Evolutionary conservation across 2,329 filamentous ascomycete species (phyloP).

Genomic region (Coleophoma crateriformis): DNA sequence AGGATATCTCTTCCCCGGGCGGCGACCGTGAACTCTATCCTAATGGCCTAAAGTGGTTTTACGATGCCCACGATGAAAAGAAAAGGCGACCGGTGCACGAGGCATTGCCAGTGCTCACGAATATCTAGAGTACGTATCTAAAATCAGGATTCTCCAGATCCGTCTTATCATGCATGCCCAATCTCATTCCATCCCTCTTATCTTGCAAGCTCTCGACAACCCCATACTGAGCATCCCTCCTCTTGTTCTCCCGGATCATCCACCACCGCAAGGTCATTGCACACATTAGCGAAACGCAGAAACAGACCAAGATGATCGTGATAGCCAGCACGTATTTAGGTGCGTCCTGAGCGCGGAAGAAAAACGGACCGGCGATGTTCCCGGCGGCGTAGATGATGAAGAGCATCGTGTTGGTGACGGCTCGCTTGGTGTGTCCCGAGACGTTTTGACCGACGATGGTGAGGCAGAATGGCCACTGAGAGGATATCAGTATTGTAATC

Average conservation of each 20-base stretch:
- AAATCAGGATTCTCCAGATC: conserved; percentile 21
- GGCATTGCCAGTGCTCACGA: no score
- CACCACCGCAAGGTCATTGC: conserved; percentile 12
- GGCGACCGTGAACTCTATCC: no score
- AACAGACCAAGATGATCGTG: conserved; percentile 20
- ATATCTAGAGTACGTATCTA: not conserved
- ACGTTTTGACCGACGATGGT: conserved; percentile 40
- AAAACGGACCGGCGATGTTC: conserved; percentile 38
- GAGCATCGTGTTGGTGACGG: conserved; percentile 39
- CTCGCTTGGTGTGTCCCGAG: conserved; percentile 43
- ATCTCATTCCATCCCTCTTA: conserved; percentile 15
- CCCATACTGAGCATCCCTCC: conserved; percentile 10
- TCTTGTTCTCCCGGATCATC: conserved; percentile 14
- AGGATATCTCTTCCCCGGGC: no score
- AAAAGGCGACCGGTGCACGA: no score
- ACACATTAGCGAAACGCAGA: conserved; percentile 13
- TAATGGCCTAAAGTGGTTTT: no score
- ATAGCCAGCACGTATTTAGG: conserved; percentile 13
- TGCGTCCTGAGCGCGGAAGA: conserved; percentile 38
- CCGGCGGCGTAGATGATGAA: conserved; percentile 43
- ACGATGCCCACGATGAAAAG: no score
- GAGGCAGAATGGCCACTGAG: conserved; percentile 27
- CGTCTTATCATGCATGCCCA: conserved; percentile 22
- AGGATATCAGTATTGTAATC: conserved; percentile 3
- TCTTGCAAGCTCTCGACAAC: conserved; percentile 14